Conservation (phyloP, 1,284 basidiomycete species). For the Caloboletus firmus region DNA sequence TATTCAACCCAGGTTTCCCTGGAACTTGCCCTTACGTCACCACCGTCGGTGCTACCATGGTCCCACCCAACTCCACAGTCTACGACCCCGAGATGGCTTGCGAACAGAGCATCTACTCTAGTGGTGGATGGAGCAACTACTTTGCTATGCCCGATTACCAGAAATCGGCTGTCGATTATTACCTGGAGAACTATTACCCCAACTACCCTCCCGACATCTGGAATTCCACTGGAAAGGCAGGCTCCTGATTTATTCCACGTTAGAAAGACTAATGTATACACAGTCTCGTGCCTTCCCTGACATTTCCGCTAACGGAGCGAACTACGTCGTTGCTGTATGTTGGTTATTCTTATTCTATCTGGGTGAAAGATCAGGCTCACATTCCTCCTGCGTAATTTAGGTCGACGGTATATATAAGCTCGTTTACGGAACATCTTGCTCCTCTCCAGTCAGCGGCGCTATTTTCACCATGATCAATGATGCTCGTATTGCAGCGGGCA, state of each 20-base stretch:
- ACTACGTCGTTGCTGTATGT: conserved; percentile 41
- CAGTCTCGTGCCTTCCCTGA: conserved; percentile 48
- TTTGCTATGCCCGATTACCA: conserved; percentile 43
- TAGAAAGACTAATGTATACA: neutral
- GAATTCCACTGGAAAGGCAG: conserved; percentile 45
- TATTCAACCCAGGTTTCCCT: conserved; percentile 53
- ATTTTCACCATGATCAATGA: conserved; percentile 51
- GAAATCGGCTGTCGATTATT: conserved; percentile 32
- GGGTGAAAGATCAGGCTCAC: neutral
- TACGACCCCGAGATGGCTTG: conserved; percentile 39
- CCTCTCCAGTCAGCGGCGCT: conserved; percentile 40
- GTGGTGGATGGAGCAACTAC: conserved; percentile 48
- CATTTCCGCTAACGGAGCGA: conserved; percentile 40
- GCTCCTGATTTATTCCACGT: too few species aligned
- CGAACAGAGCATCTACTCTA: conserved; percentile 42
- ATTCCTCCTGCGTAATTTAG: neutral
- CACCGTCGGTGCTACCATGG: conserved; percentile 56
- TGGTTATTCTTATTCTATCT: neutral
- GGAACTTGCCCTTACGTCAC: conserved; percentile 58
- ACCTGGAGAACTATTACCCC: conserved; percentile 36
- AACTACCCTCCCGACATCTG: conserved; percentile 38
- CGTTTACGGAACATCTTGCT: conserved; percentile 40
- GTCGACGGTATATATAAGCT: conserved; percentile 38
- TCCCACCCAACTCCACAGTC: conserved; percentile 42
- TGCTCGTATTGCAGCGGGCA: conserved; percentile 39